These are phyloP conservation scores for Trichoderma reesei DNA, from an alignment of 495 filamentous ascomycete species.

Conservation along the genomic window DNA sequence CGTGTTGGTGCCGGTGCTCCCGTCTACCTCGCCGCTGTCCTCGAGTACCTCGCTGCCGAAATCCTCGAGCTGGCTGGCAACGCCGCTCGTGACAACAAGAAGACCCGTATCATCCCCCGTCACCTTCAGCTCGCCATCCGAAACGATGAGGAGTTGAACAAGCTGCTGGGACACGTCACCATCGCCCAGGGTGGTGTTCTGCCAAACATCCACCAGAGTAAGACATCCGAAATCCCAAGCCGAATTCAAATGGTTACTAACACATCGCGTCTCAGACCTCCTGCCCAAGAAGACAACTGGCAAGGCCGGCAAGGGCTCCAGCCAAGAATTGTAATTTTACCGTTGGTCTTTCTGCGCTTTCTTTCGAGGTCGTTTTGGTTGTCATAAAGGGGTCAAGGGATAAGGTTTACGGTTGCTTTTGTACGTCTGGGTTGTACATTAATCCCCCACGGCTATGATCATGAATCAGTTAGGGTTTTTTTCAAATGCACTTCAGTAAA, in stretches of 20 bases:
- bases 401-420: conserved; percentile 70
- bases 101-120: conserved; percentile 99
- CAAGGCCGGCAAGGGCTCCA: conserved; percentile 80
- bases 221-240: conserved; percentile 40
- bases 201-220: conserved; percentile 97
- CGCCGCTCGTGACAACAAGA: conserved; percentile 99
- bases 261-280: conserved; percentile 59
- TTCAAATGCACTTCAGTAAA: neutral
- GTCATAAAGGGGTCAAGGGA: conserved; percentile 73
- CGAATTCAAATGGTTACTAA: conserved; percentile 9
- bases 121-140: conserved; percentile 99
- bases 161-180: conserved; percentile 97
- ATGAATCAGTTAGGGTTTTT: conserved; percentile 33
- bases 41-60: conserved; percentile 97
- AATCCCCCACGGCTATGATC: conserved; percentile 60
- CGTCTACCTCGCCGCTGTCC: conserved; percentile 95
- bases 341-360: conserved; percentile 40
- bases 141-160: conserved; percentile 99
- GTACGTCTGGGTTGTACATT: conserved; percentile 87
- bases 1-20: conserved; percentile 98
- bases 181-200: conserved; percentile 99
- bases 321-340: conserved; percentile 75
- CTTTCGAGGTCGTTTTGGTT: conserved; percentile 59
- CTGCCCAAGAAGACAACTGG: conserved; percentile 93
- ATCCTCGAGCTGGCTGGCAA: conserved; percentile 98